A percentile compares a stretch with the other conserved stretches of the same genome.
phyloP scores from a whole-genome alignment of 2,329 filamentous ascomycete genomes.

The Mycosphaerella sp. region DNA sequence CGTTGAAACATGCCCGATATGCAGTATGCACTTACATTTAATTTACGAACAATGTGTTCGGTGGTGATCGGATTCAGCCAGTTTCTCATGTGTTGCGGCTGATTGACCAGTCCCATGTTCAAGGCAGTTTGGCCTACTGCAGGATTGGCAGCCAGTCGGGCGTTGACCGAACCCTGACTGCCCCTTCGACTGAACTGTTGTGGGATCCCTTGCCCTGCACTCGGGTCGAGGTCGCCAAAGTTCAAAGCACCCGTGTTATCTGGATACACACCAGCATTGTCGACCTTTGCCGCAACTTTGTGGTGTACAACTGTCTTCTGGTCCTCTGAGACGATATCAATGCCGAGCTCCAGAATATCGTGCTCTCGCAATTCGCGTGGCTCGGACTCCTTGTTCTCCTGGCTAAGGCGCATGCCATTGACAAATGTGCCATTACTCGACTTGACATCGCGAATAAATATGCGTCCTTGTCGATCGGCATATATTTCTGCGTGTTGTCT shows the following conservation, averaged over 20 bases:
- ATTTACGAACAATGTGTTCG: slow-evolving; percentile 85
- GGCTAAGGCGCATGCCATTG: slow-evolving; percentile 82
- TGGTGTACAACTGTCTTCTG: slow-evolving; percentile 98
- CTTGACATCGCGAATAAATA: slow-evolving; percentile 96
- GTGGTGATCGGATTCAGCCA: slow-evolving; percentile 87
- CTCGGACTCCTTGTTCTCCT: slow-evolving; percentile 92
- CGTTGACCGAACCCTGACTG: slow-evolving; percentile 49
- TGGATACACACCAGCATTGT: slow-evolving; percentile 81
- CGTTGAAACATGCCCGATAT: background rate
- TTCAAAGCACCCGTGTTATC: slow-evolving; percentile 74
- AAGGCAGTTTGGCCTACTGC: slow-evolving; percentile 46
- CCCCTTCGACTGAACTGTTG: slow-evolving; percentile 56
- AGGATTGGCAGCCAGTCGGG: slow-evolving; percentile 53
- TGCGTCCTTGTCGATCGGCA: slow-evolving; percentile 67
- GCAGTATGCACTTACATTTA: slow-evolving; percentile 57
- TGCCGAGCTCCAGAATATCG: slow-evolving; percentile 89
- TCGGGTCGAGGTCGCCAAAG: slow-evolving; percentile 83
- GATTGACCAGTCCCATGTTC: slow-evolving; percentile 55
- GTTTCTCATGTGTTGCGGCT: slow-evolving; percentile 71
- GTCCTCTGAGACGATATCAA: slow-evolving; percentile 97
- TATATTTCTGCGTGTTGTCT: slow-evolving; percentile 95
- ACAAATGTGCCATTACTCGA: slow-evolving; percentile 99
- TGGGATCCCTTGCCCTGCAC: slow-evolving; percentile 62
- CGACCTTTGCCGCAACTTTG: slow-evolving; percentile 94
- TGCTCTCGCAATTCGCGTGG: slow-evolving; percentile 87